These are phyloP conservation scores for Umbellularia californica DNA, from an alignment of 164 flowering plant genomes.

Conservation along the genomic window DNA sequence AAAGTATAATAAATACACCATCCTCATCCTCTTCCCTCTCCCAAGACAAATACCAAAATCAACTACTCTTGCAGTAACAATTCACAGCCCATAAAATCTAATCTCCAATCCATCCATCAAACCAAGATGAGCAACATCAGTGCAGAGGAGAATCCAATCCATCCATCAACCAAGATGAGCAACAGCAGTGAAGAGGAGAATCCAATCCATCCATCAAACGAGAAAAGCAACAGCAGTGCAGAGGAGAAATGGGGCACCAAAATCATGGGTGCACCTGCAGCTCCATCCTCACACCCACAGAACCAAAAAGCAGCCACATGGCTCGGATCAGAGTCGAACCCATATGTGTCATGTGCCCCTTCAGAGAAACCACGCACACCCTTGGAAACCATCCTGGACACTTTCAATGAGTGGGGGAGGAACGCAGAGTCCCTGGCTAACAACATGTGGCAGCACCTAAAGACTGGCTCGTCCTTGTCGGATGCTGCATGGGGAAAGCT, in stretches of 20 bases:
- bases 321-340: constrained; percentile 35
- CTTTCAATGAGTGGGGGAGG: constrained; percentile 35
- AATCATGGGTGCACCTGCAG: constrained; percentile 66
- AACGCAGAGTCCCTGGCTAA: constrained; percentile 40
- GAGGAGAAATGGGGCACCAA: constrained; percentile 67
- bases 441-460: constrained; percentile 47
- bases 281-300: constrained; percentile 58
- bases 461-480: constrained; percentile 47
- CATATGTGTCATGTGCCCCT: constrained; percentile 34
- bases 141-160: constrained; percentile 22
- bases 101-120: neutral
- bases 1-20: no score
- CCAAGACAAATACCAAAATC: neutral
- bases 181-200: constrained; percentile 16
- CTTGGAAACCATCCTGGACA: constrained; percentile 32
- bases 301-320: constrained; percentile 65
- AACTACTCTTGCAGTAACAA: neutral
- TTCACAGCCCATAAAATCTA: neutral
- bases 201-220: neutral
- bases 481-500: constrained; percentile 61
- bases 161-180: neutral
- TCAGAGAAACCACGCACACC: constrained; percentile 39
- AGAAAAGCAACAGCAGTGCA: constrained; percentile 7
- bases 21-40: no score
- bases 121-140: constrained; percentile 5